Percentiles rank a stretch among this genome's conserved stretches.
Conservation (phyloP, 1,139 yeast genomes). For the Debaryomyces coudertii region DNA sequence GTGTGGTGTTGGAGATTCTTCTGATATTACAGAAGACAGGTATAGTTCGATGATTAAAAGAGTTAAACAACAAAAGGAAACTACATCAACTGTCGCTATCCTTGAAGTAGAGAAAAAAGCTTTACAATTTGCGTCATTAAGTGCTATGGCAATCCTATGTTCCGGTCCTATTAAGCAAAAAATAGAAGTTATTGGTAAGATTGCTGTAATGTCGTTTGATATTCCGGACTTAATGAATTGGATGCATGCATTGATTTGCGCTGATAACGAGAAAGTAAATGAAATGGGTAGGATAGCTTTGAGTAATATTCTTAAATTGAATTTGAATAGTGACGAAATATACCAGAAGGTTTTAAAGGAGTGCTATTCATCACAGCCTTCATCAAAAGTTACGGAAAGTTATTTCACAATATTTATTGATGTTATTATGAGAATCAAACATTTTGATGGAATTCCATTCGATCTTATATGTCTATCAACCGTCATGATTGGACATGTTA, state of each 20-base stretch:
- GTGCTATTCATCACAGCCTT: slow-evolving; percentile 63
- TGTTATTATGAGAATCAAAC: slow-evolving; percentile 47
- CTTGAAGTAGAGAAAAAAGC: slow-evolving; percentile 80
- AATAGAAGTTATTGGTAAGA: slow-evolving; percentile 45
- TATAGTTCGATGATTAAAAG: slow-evolving; percentile 62
- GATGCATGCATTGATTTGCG: slow-evolving; percentile 71
- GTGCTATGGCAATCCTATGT: slow-evolving; percentile 83
- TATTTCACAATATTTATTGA: slow-evolving; percentile 76
- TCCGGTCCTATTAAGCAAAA: slow-evolving; percentile 62
- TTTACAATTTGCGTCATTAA: slow-evolving; percentile 70
- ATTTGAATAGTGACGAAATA: slow-evolving; percentile 59
- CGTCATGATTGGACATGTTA: slow-evolving; percentile 71
- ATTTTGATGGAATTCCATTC: slow-evolving; percentile 48
- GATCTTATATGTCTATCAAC: slow-evolving; percentile 67
- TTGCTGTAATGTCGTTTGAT: slow-evolving; percentile 67
- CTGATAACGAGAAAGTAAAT: slow-evolving; percentile 61
- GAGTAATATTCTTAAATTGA: slow-evolving; percentile 62
- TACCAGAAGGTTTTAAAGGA: slow-evolving; percentile 65
- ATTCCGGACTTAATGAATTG: slow-evolving; percentile 69
- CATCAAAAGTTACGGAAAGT: slow-evolving; percentile 57
- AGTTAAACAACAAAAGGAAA: slow-evolving; percentile 47
- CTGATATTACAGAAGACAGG: slow-evolving; percentile 63
- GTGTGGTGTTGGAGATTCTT: slow-evolving; percentile 85
- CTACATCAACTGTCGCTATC: slow-evolving; percentile 66
- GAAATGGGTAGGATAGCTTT: slow-evolving; percentile 75